Evolutionary conservation across 129 eudicot genomes (phyloP), one percentile per base, ranked within the genome.

Genomic region (Oenanthe sinensis): DNA sequence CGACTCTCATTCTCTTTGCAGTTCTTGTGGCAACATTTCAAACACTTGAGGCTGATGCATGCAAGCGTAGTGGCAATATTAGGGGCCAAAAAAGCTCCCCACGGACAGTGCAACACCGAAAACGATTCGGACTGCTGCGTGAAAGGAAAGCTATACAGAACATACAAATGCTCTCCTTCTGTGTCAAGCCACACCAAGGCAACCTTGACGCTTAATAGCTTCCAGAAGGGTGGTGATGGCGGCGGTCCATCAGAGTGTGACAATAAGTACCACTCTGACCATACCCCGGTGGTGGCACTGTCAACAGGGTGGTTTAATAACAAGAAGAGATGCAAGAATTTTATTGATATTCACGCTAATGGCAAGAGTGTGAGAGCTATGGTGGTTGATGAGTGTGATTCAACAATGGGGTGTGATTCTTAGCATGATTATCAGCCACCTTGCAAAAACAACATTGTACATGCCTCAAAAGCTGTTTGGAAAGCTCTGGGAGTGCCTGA

Each of bases 361-460:
- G 84, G 82, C 36, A 69, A 49, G 54, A 84, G 86, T 42, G 88
- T 83, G 6, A 55, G 45, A 45, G 94, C 91, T 45, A 85, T 40
- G 85, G 93, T 87, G 30, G 91, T 89, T 12, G 93, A 89, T 49
- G 91, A 83, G 75, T 87, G 90, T 11, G 87, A 87, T 70, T 85
- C 90, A 0, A 79, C 79, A 16, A 48, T 69, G 60, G 90, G 93
- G 36, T 86, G 88, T 58, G 87, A 85, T 22, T 62, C 19, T 0
- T 78, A 50, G n/a, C 88, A 85, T 45, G 83, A 76, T 54, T 85
- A 81, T 62, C 83, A 63, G 71, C 83, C 83, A 16, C 85, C 85
- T 5, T 85, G 85, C 48, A 8, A 13, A 4, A 80, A 83, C 62
- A 83, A 89, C 36, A 85, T 85, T 19, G 91, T 89, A 3, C 91